Evolutionary conservation across 495 filamentous ascomycete genomes (phyloP).

Genomic region (Lasiosphaeria hispida): DNA sequence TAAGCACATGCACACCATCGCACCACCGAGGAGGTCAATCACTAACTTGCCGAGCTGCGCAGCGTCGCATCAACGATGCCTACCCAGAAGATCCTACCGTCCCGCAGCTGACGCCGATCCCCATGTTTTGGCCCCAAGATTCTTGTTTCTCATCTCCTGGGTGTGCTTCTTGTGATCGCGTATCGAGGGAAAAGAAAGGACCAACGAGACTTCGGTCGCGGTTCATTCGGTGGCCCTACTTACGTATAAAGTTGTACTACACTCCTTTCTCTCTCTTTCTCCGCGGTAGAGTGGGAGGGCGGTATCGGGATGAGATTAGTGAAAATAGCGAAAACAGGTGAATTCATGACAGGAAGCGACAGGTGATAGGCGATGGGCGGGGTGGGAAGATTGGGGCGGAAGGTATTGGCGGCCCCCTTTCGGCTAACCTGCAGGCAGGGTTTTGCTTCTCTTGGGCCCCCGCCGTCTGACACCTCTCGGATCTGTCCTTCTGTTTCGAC

Average conservation of each 20-base stretch:
- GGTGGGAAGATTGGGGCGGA: too few relatives aligned
- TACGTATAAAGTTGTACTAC: background rate
- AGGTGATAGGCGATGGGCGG: too few relatives aligned
- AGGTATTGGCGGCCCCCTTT: background rate
- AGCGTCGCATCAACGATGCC: slow-evolving; percentile 4
- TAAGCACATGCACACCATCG: slow-evolving; percentile 11
- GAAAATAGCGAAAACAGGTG: too few relatives aligned
- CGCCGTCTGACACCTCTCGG: slow-evolving; percentile 20
- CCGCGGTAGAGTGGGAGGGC: too few relatives aligned
- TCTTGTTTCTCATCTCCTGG: slow-evolving; percentile 11
- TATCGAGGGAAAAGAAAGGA: background rate
- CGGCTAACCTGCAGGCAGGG: slow-evolving; percentile 13
- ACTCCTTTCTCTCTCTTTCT: background rate
- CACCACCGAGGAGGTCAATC: slow-evolving; percentile 5
- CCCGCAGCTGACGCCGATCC: slow-evolving; percentile 8
- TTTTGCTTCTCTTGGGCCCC: slow-evolving; percentile 19
- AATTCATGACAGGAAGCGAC: too few relatives aligned
- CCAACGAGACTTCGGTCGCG: background rate
- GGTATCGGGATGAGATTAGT: too few relatives aligned
- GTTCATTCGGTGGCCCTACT: background rate
- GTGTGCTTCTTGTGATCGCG: background rate
- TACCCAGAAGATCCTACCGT: slow-evolving; percentile 4
- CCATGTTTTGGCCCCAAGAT: slow-evolving; percentile 9
- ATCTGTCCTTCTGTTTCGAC: slow-evolving; percentile 23
- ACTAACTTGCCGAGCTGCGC: slow-evolving; percentile 11